phyloP scores from a whole-genome alignment of 2,329 filamentous ascomycete genomes.

The Phoma herbarum region DNA sequence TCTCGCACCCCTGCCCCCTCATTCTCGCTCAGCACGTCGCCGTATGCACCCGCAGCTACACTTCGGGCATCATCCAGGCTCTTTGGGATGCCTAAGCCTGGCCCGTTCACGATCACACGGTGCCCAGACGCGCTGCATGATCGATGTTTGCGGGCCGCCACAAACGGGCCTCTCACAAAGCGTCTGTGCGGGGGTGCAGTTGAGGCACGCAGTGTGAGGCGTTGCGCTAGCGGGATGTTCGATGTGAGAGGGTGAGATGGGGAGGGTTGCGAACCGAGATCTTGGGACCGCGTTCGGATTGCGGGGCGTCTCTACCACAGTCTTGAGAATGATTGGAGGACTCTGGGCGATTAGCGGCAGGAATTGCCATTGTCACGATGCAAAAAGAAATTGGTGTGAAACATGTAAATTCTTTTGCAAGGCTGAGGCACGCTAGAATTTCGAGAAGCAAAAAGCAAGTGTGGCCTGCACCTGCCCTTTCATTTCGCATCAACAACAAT shows the following conservation, averaged over 20 bases:
- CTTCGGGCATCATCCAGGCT: constrained; percentile 13
- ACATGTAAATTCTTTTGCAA: constrained; percentile 16
- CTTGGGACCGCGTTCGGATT: constrained; percentile 8
- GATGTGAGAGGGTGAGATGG: constrained; percentile 18
- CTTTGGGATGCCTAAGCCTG: constrained; percentile 19
- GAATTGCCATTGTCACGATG: constrained; percentile 13
- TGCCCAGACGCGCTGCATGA: constrained; percentile 21
- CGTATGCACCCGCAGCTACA: constrained; percentile 28
- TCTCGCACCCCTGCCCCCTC: constrained; percentile 26
- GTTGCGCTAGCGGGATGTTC: constrained; percentile 14
- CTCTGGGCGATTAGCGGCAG: constrained; percentile 2
- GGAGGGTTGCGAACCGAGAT: constrained; percentile 16
- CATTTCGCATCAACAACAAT: constrained; percentile 12
- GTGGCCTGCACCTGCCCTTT: constrained; percentile 6
- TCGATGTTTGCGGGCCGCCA: constrained; percentile 17
- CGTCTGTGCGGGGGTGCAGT: constrained; percentile 21
- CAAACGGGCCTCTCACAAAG: constrained; percentile 21
- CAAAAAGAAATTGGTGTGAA: constrained; percentile 22
- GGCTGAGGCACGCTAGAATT: constrained; percentile 31
- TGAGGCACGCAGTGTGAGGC: constrained; percentile 13
- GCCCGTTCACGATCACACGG: constrained; percentile 19
- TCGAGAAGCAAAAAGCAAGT: constrained; percentile 28
- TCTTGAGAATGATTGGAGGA: constrained; percentile 15
- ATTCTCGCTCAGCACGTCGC: constrained; percentile 24
- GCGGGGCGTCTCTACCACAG: constrained; percentile 12